Percentiles rank a stretch among this genome's conserved stretches.
phyloP scores from a whole-genome alignment of 1,284 basidiomycete genomes.

The Cronartium ribicola region DNA sequence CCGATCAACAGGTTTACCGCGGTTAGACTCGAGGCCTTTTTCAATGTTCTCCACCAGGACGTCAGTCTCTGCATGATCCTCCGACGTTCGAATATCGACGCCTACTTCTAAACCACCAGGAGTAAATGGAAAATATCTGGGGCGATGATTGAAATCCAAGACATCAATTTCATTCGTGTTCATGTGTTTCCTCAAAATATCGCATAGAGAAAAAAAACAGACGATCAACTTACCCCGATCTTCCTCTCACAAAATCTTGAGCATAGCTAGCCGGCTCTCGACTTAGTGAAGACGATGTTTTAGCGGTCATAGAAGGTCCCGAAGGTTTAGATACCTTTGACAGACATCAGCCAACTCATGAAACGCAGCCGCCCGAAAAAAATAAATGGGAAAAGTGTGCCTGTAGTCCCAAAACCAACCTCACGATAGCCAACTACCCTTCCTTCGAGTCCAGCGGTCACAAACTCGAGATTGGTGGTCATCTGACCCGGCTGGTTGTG shows the following conservation, averaged over 20 bases:
- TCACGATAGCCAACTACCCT: constrained; percentile 26
- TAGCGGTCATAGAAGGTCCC: constrained; percentile 21
- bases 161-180: neutral
- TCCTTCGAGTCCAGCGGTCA: constrained; percentile 36
- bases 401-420: neutral
- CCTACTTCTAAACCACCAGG: constrained; percentile 23
- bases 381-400: neutral
- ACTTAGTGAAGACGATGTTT: constrained; percentile 23
- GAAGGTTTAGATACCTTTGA: constrained; percentile 11
- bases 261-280: constrained; percentile 28
- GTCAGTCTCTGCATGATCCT: neutral
- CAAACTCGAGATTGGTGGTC: constrained; percentile 26
- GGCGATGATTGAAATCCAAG: neutral
- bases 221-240: constrained; percentile 25
- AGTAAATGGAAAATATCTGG: constrained; percentile 30
- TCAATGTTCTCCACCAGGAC: constrained; percentile 22
- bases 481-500: constrained; percentile 8
- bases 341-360: neutral
- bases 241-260: constrained; percentile 27
- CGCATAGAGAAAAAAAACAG: neutral
- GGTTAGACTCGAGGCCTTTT: constrained; percentile 28
- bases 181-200: neutral
- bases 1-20: constrained; percentile 14
- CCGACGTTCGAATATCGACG: neutral
- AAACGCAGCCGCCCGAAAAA: neutral